phyloP scores from a whole-genome alignment of 73 alveolate species.

The Blepharisma stoltei region DNA sequence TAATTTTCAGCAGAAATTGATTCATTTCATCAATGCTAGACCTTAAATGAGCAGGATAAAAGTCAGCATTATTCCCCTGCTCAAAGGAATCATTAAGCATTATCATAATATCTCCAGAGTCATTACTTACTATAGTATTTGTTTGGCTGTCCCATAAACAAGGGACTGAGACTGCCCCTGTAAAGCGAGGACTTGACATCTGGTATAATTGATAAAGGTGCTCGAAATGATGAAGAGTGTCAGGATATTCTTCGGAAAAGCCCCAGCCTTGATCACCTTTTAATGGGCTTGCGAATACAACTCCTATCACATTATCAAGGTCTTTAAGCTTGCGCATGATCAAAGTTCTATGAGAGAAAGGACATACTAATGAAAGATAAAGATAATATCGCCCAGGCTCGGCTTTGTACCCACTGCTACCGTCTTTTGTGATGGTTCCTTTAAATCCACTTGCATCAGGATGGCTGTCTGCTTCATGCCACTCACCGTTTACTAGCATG shows the following conservation, averaged over 20 bases:
- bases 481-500: constrained; percentile 10
- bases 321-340: constrained; percentile 35
- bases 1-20: constrained; percentile 54
- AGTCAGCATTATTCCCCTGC: not conserved
- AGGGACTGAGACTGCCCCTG: constrained; percentile 43
- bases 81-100: constrained; percentile 33
- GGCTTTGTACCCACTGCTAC: not conserved
- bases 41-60: constrained; percentile 37
- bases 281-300: constrained; percentile 20
- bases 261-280: constrained; percentile 19
- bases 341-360: constrained; percentile 51
- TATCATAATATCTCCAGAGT: constrained; percentile 34
- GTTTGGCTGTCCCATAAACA: constrained; percentile 53
- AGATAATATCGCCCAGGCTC: constrained; percentile 39
- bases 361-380: constrained; percentile 51
- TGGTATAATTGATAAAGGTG: constrained; percentile 22
- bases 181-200: constrained; percentile 3
- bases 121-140: constrained; percentile 42
- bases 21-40: constrained; percentile 37
- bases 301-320: constrained; percentile 43
- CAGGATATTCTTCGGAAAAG: constrained; percentile 27
- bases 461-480: constrained; percentile 16
- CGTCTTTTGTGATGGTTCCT: not conserved
- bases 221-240: constrained; percentile 2
- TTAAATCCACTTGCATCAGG: constrained; percentile 17